Percentiles rank a stretch among this genome's conserved stretches.
These are phyloP conservation scores for Yamadazyma sp. DNA, from an alignment of 805 yeast species.

Conservation along the genomic window DNA sequence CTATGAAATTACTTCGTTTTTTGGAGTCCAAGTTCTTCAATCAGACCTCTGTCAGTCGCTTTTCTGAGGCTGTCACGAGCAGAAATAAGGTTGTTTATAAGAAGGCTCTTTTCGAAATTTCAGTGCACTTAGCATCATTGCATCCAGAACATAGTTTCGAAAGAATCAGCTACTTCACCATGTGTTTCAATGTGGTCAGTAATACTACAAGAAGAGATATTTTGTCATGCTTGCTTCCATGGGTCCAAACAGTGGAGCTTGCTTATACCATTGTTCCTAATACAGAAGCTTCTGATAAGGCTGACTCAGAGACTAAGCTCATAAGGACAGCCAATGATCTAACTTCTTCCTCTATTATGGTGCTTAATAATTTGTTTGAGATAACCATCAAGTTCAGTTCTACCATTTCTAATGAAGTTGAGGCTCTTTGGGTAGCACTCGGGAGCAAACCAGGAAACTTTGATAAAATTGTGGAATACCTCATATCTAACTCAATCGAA, in stretches of 20 bases:
- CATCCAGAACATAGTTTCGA: conserved; percentile 60
- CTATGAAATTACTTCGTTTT: conserved; percentile 66
- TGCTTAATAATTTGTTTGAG: conserved; percentile 75
- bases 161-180: conserved; percentile 70
- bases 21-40: conserved; percentile 57
- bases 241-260: conserved; percentile 85
- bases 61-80: conserved; percentile 69
- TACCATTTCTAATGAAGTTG: conserved; percentile 79
- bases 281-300: background rate
- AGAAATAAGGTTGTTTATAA: conserved; percentile 82
- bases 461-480: conserved; percentile 67
- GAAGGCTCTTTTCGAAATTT: conserved; percentile 77
- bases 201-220: conserved; percentile 70
- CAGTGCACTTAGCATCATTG: conserved; percentile 63
- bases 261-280: conserved; percentile 22
- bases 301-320: conserved; percentile 9
- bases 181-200: conserved; percentile 60
- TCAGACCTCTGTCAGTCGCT: conserved; percentile 50
- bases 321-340: conserved; percentile 16
- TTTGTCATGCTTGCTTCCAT: conserved; percentile 78
- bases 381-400: conserved; percentile 78
- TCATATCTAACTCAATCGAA: conserved; percentile 65
- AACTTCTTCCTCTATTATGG: conserved; percentile 53
- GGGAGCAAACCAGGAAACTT: conserved; percentile 73
- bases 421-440: conserved; percentile 93